Evolutionary conservation across 495 filamentous ascomycete genomes (phyloP).

Genomic region (Aspergillus nanangensis): DNA sequence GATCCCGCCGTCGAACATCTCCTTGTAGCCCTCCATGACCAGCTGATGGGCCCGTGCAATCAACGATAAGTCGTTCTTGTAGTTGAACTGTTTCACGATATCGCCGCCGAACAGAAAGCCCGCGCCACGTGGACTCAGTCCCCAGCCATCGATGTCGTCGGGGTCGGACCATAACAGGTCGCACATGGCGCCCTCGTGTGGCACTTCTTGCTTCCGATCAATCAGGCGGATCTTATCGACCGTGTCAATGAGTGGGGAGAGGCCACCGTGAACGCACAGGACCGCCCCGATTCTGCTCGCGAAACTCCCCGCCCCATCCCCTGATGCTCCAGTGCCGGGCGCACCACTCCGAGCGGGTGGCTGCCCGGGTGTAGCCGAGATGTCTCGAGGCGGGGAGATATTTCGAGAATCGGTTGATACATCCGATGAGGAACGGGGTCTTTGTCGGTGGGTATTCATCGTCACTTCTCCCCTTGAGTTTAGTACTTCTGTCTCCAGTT

Average conservation of each 20-base stretch:
- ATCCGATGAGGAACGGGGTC: constrained; percentile 30
- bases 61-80: constrained; percentile 83
- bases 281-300: constrained; percentile 72
- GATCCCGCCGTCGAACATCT: constrained; percentile 94
- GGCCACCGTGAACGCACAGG: constrained; percentile 90
- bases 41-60: constrained; percentile 95
- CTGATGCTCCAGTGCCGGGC: constrained; percentile 73
- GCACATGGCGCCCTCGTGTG: constrained; percentile 98
- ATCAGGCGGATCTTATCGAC: constrained; percentile 95
- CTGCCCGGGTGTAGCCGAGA: constrained; percentile 39
- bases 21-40: constrained; percentile 99
- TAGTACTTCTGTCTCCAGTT: constrained; percentile 87
- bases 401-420: constrained; percentile 31
- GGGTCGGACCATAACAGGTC: constrained; percentile 97
- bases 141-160: constrained; percentile 98
- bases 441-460: constrained; percentile 58
- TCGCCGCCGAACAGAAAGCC: constrained; percentile 96
- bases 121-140: constrained; percentile 86
- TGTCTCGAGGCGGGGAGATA: constrained; percentile 41
- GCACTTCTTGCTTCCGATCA: constrained; percentile 96
- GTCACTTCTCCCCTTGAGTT: constrained; percentile 76
- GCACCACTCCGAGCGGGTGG: constrained; percentile 54
- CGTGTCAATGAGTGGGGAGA: constrained; percentile 85
- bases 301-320: constrained; percentile 55
- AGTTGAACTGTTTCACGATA: constrained; percentile 94